Evolutionary conservation across 108 stramenopile species (phyloP).

Genomic region (Fragilariopsis cylindrus): DNA sequence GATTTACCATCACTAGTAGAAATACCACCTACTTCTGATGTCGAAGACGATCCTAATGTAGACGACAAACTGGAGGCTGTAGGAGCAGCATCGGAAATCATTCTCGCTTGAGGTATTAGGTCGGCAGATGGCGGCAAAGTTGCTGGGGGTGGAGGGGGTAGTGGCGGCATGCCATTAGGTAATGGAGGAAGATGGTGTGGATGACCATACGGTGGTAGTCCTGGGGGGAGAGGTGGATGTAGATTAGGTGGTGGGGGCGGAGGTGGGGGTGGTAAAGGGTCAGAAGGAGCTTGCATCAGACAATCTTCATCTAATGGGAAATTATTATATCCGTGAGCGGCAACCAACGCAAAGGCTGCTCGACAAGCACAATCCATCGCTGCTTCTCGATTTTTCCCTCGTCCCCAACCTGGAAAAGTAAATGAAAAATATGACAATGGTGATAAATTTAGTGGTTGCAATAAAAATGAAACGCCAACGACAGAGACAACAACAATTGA

Average conservation of each 20-base stretch:
- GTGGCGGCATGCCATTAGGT: constrained; percentile 41
- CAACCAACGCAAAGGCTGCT: constrained; percentile 80
- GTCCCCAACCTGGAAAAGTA: constrained; percentile 51
- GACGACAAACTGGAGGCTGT: constrained; percentile 55
- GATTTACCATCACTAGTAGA: neutral
- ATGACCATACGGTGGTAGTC: constrained; percentile 34
- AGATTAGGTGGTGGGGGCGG: constrained; percentile 47
- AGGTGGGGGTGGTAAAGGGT: constrained; percentile 50
- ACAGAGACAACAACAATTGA: no score
- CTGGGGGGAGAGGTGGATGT: constrained; percentile 43
- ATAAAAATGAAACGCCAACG: no score
- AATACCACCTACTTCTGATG: neutral
- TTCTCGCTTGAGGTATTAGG: constrained; percentile 75
- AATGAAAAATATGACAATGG: no score
- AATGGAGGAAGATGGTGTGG: constrained; percentile 37
- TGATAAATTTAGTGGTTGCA: no score
- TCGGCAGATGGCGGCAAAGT: constrained; percentile 46
- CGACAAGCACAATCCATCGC: constrained; percentile 82
- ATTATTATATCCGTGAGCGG: constrained; percentile 87
- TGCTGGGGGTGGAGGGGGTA: constrained; percentile 27
- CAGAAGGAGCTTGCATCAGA: constrained; percentile 63
- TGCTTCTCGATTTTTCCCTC: constrained; percentile 75
- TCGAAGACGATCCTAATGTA: neutral
- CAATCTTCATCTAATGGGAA: constrained; percentile 82
- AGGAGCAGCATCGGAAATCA: constrained; percentile 51